These are phyloP conservation scores for Fomitiporia mediterranea DNA, from an alignment of 1,284 basidiomycete species.

Conservation along the genomic window DNA sequence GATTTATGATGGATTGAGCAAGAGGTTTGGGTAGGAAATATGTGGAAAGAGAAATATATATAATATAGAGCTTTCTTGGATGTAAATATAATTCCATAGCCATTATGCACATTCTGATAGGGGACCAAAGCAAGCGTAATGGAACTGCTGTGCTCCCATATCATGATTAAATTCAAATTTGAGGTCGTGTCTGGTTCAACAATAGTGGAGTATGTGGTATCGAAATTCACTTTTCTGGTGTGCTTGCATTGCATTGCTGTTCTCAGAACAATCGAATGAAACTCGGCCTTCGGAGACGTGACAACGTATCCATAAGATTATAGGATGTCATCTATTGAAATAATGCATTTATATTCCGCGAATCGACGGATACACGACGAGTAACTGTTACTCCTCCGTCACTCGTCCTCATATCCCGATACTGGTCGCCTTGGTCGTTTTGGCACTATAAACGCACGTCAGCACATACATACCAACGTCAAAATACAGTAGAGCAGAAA, in stretches of 20 bases:
- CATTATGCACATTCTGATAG: too few relatives aligned
- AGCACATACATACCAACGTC: background rate
- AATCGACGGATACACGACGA: background rate
- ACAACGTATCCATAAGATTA: too few relatives aligned
- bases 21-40: conserved; percentile 37
- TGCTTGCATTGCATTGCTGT: too few relatives aligned
- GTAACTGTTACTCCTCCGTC: conserved; percentile 4
- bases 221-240: too few relatives aligned
- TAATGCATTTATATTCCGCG: too few relatives aligned
- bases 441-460: conserved; percentile 28
- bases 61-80: background rate
- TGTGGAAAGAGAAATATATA: background rate
- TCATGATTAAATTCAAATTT: too few relatives aligned
- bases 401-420: conserved; percentile 42
- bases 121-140: too few relatives aligned
- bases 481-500: background rate
- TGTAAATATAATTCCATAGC: too few relatives aligned
- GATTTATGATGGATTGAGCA: conserved; percentile 77
- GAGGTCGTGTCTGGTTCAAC: too few relatives aligned
- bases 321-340: background rate
- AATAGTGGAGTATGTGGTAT: too few relatives aligned
- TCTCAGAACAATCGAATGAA: too few relatives aligned
- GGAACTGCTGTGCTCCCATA: too few relatives aligned
- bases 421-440: conserved; percentile 36
- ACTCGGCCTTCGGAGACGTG: background rate